Evolutionary conservation across 1,139 yeast genomes (phyloP).

Genomic region (Debaryomyces robertsiae): DNA sequence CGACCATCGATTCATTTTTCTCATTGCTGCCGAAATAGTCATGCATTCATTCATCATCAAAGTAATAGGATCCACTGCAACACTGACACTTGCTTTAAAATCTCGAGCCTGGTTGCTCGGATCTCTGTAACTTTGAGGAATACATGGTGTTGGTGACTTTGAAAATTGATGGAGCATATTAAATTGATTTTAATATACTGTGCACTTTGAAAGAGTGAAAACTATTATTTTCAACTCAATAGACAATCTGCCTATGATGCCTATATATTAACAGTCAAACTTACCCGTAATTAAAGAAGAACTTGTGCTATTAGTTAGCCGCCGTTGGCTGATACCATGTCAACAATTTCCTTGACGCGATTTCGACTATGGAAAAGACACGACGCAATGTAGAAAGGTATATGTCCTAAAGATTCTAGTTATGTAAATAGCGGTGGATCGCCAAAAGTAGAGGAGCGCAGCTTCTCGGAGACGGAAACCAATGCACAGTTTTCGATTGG

Average conservation of each 20-base stretch:
- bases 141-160: constrained; percentile 14
- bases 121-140: constrained; percentile 1
- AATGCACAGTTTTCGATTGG: too few relatives aligned
- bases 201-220: constrained; percentile 1
- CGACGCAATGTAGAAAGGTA: constrained; percentile 7
- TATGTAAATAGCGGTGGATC: too few relatives aligned
- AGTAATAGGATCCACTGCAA: constrained; percentile 75
- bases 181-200: constrained; percentile 1
- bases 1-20: constrained; percentile 79
- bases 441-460: too few relatives aligned
- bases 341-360: constrained; percentile 10
- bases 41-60: constrained; percentile 88
- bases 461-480: too few relatives aligned
- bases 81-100: constrained; percentile 10
- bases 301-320: neutral
- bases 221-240: constrained; percentile 3
- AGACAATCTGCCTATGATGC: constrained; percentile 5
- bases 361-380: constrained; percentile 7
- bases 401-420: too few relatives aligned
- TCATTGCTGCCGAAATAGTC: constrained; percentile 84
- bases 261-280: constrained; percentile 4
- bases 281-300: neutral
- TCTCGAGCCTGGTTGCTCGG: neutral
- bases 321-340: constrained; percentile 8
- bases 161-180: constrained; percentile 12